phyloP scores from a whole-genome alignment of 2,329 filamentous ascomycete species.

The Camillea tinctor region DNA sequence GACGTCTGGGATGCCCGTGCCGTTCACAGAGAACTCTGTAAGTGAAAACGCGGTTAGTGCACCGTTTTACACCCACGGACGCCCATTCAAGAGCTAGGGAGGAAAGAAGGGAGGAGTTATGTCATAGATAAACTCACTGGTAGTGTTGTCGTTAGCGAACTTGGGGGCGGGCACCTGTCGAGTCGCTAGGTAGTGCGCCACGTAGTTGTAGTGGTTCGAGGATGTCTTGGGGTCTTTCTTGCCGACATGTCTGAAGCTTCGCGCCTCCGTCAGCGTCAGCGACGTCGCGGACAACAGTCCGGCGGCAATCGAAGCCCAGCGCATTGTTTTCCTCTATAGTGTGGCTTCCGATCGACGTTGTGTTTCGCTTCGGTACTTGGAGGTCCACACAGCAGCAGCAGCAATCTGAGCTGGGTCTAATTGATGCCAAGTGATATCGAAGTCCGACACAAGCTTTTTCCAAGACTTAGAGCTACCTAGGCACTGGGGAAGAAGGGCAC shows the following conservation, averaged over 20 bases:
- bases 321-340: constrained; percentile 22
- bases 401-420: background rate
- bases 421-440: constrained; percentile 5
- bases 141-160: constrained; percentile 31
- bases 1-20: constrained; percentile 61
- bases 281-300: constrained; percentile 25
- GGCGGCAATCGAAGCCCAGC: constrained; percentile 19
- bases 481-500: constrained; percentile 2
- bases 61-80: background rate
- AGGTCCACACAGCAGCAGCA: background rate
- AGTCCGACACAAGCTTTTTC: background rate
- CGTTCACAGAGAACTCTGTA: constrained; percentile 59
- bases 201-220: constrained; percentile 5
- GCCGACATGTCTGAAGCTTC: constrained; percentile 33
- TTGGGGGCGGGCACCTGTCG: constrained; percentile 23
- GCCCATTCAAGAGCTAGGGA: no score
- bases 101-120: background rate
- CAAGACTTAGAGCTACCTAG: constrained; percentile 6
- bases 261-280: constrained; percentile 19
- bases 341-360: background rate
- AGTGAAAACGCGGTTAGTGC: background rate
- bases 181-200: constrained; percentile 25
- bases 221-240: constrained; percentile 23
- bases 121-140: constrained; percentile 20
- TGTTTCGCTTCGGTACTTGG: background rate